Percentiles rank a stretch among this genome's conserved stretches.
Evolutionary conservation across 2,329 filamentous ascomycete genomes (phyloP).

Genomic region (Penicillium hordei): DNA sequence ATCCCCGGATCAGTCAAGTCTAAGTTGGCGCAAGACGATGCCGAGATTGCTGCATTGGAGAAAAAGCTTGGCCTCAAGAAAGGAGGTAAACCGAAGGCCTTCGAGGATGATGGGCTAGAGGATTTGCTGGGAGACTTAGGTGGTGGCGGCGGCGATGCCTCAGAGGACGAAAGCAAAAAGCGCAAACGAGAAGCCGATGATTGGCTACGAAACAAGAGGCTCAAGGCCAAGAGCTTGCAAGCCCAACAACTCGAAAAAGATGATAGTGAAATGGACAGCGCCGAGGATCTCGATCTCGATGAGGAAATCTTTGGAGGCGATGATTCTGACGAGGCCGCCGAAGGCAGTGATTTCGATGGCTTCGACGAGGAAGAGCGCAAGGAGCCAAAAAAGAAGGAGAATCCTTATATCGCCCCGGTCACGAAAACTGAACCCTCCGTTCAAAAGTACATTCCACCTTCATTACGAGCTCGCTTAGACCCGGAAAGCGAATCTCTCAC

Average conservation of each 20-base stretch:
- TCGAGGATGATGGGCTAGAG: conserved; percentile 79
- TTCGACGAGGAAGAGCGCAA: conserved; percentile 44
- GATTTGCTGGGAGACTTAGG: conserved; percentile 71
- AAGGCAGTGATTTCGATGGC: conserved; percentile 40
- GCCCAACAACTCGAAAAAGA: conserved; percentile 13
- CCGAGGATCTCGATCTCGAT: conserved; percentile 12
- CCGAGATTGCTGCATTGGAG: conserved; percentile 83
- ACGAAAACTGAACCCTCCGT: conserved; percentile 45
- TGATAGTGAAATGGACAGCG: conserved; percentile 19
- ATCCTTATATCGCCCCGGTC: conserved; percentile 80
- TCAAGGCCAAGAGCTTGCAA: conserved; percentile 48
- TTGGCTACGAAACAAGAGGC: conserved; percentile 60
- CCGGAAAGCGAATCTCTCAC: conserved; percentile 66
- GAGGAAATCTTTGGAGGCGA: conserved; percentile 30
- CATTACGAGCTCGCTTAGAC: conserved; percentile 64
- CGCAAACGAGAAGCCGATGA: conserved; percentile 65
- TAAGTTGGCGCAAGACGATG: conserved; percentile 75
- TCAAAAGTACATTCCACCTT: conserved; percentile 85
- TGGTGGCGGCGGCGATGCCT: conserved; percentile 52
- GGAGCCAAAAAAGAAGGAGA: conserved; percentile 62
- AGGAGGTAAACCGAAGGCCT: conserved; percentile 70
- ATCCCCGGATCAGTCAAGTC: conserved; percentile 53
- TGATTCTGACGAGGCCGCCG: conserved; percentile 32
- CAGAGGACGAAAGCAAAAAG: conserved; percentile 51
- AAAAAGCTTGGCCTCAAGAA: conserved; percentile 80